These are phyloP conservation scores for Parachaetomium inaequale DNA, from an alignment of 495 filamentous ascomycete genomes.

Conservation along the genomic window DNA sequence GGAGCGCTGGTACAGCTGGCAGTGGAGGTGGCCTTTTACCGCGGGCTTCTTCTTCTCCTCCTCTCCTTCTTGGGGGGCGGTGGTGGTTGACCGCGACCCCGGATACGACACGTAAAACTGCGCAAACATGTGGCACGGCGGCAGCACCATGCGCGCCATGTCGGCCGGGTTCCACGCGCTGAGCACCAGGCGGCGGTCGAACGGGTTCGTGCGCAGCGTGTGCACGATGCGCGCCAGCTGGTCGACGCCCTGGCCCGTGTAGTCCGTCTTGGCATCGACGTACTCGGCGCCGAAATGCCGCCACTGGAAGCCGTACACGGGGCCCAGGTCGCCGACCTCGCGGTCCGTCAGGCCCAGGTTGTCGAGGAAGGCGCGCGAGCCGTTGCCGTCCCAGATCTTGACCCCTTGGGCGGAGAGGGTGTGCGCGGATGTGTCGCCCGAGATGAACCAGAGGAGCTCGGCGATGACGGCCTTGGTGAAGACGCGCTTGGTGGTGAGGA, in stretches of 20 bases:
- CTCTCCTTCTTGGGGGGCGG: conserved; percentile 18
- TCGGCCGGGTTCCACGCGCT: conserved; percentile 92
- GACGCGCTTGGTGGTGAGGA: conserved; percentile 95
- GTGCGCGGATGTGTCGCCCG: conserved; percentile 70
- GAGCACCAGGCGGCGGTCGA: conserved; percentile 84
- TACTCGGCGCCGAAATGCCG: conserved; percentile 95
- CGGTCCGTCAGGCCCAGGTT: conserved; percentile 73
- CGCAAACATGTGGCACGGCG: conserved; percentile 98
- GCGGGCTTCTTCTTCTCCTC: conserved; percentile 34
- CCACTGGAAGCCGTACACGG: conserved; percentile 99
- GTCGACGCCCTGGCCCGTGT: conserved; percentile 84
- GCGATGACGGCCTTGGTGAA: conserved; percentile 86
- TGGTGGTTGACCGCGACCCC: background rate
- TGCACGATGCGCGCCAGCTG: conserved; percentile 83
- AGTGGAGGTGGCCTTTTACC: conserved; percentile 63
- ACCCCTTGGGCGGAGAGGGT: conserved; percentile 72
- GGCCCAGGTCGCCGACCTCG: conserved; percentile 83
- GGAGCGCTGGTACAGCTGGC: conserved; percentile 85
- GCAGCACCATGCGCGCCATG: conserved; percentile 83
- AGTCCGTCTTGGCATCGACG: conserved; percentile 71
- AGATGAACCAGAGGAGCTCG: conserved; percentile 96
- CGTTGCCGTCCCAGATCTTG: conserved; percentile 99
- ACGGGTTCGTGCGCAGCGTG: conserved; percentile 76
- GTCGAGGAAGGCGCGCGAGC: conserved; percentile 84
- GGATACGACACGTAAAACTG: conserved; percentile 95